Evolutionary conservation across 129 eudicot species (phyloP).

Genomic region (Chrysanthemum seticuspe): DNA sequence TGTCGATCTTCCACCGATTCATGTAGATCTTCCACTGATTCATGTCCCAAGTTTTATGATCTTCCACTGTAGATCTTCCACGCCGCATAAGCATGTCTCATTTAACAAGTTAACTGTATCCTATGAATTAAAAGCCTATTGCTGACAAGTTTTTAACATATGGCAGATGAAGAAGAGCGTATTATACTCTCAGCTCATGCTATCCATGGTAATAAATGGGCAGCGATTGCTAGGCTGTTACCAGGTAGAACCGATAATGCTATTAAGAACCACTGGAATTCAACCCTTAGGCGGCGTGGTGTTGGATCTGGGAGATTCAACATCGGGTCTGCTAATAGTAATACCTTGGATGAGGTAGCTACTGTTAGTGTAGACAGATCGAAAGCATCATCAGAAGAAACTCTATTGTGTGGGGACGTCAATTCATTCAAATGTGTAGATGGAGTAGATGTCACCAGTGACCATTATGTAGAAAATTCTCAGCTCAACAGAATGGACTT

Average conservation of each 20-base stretch:
- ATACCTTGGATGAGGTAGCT: constrained; percentile 28
- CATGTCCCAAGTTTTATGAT: too few species aligned
- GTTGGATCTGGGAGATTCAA: constrained; percentile 33
- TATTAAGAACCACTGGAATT: constrained; percentile 78
- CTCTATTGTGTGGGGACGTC: constrained; percentile 48
- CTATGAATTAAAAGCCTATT: too few species aligned
- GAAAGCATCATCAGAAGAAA: constrained; percentile 68
- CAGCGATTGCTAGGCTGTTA: constrained; percentile 59
- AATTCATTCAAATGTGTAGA: constrained; percentile 39
- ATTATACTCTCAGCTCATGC: constrained; percentile 69
- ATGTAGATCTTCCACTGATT: too few species aligned
- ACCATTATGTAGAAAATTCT: constrained; percentile 23
- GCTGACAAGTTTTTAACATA: not conserved
- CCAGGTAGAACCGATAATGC: constrained; percentile 81
- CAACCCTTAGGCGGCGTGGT: constrained; percentile 57
- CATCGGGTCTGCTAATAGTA: constrained; percentile 35
- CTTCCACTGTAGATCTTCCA: too few species aligned
- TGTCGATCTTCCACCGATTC: too few species aligned
- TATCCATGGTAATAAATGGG: constrained; percentile 79
- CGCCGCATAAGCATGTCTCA: too few species aligned
- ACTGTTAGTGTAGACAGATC: constrained; percentile 42
- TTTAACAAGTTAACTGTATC: too few species aligned
- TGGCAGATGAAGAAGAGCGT: constrained; percentile 65
- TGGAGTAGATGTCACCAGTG: constrained; percentile 35
- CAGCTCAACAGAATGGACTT: too few species aligned